Conservation (phyloP, 2,329 filamentous ascomycete species). For the Pezizomycotina sp. region DNA sequence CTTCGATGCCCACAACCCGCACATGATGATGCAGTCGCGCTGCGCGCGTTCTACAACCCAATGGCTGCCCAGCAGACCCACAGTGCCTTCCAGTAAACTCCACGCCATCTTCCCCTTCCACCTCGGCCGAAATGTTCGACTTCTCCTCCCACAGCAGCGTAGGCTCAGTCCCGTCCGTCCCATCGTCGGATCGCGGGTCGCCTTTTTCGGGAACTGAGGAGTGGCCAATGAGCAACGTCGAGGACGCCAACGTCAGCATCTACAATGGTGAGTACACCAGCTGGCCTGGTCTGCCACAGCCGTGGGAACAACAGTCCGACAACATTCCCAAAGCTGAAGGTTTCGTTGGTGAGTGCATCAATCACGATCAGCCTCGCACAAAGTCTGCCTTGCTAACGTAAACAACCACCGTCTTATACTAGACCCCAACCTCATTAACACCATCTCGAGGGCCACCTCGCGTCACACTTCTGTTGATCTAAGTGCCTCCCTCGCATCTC, state of each 20-base stretch:
- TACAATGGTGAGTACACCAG: too few relatives aligned
- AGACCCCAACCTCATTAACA: conserved; percentile 18
- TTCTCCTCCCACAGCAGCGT: conserved; percentile 19
- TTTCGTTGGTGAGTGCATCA: not conserved
- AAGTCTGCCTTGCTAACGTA: not conserved
- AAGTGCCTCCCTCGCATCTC: conserved; percentile 5
- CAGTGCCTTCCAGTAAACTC: conserved; percentile 19
- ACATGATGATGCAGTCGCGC: too few relatives aligned
- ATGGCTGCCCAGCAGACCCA: too few relatives aligned
- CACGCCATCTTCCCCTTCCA: conserved; percentile 16
- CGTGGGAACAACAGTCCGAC: conserved; percentile 19
- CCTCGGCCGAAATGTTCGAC: conserved; percentile 14
- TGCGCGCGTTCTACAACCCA: too few relatives aligned
- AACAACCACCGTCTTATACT: conserved; percentile 12
- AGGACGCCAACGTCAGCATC: conserved; percentile 4
- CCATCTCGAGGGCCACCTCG: conserved; percentile 9
- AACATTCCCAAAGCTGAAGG: not conserved
- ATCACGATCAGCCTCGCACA: not conserved
- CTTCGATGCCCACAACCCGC: too few relatives aligned
- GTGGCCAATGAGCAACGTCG: conserved; percentile 17
- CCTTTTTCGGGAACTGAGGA: conserved; percentile 15
- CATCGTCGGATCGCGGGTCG: conserved; percentile 18
- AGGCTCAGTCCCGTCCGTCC: conserved; percentile 15
- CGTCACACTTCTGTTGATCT: conserved; percentile 13
- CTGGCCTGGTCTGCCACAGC: conserved; percentile 14